Evolutionary conservation across 1,284 basidiomycete species (phyloP), one percentile per base, ranked within the genome.

Genomic region (Cryptococcus wingfieldii): DNA sequence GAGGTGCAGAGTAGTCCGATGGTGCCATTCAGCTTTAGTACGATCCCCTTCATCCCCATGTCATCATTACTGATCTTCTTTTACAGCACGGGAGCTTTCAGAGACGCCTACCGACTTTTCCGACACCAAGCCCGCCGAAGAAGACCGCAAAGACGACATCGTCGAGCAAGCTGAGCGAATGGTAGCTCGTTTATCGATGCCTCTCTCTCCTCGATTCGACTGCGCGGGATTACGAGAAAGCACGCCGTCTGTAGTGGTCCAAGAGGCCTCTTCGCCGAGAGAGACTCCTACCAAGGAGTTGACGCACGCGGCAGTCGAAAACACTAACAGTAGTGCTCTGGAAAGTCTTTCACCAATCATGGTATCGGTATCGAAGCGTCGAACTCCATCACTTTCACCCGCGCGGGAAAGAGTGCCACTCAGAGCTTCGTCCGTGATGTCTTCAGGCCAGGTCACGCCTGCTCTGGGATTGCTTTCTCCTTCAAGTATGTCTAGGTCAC

Each of bases 1-100:
- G 58, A 59, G 23, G 39, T 55, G 14, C n/a, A 42, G 16, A 42
- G n/a, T 42, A 23, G n/a, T 42, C 41, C 41, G 31, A 34, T 34
- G 31, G 31, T 34, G 31, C 31, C 31, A 10, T 34, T 34, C 31
- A 34, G 31, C 31, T 34, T 34, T 34, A 10, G 31, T 34, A 34
- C 5, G 31, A 6, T 8, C 31, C 31, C 31, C 7, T 34, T 34
- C 4, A 49, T 46, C 16, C 38, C 49, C 19, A 46, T 53, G 14
- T 52, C 56, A 14, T 31, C 34, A 37, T 53, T 49, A 9, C 23
- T 25, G 9, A 49, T 56, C 46, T 49, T 38, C 2, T 43, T 27
- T n/a, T 37, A 19, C 31, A 34, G 31, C 31, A 34, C 31, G 31
- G 10, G 31, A 34, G 10, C 31, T 3, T 34, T 34, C 31, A 34